Base-by-base conservation (phyloP, 176 grass and related monocot genomes). In the Dendrocalamus sinicus region DNA sequence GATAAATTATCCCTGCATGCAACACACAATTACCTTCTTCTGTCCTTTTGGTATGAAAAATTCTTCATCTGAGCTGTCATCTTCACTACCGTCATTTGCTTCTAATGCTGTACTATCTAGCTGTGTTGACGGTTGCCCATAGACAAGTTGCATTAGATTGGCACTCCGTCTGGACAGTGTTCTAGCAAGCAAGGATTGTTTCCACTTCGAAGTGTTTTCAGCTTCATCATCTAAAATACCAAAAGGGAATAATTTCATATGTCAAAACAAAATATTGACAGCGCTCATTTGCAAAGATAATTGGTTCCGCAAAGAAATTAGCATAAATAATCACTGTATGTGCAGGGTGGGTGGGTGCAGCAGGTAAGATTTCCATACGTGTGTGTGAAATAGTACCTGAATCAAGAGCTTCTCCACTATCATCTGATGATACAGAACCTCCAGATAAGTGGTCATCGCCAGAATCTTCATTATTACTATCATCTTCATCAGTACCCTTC, bases 111-210 rank as follows among this genome's bases (percentile, higher is more conserved):
- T 60, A 64, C 52, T 28, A 7, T 70, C 44, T 69, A 75, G 81
- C 77, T 85, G 89, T 10, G 80, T 81, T 80, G 73, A 83, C 61
- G 65, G 13, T 72, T 92, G 84, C 15, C 88, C 96, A 30, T 98
- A 98, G 16, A 99, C 93, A 88, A 91, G 86, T 83, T 94, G 93
- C 91, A 96, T 99, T 51, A 99, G 64, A 79, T 91, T 99, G 60
- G 72, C 86, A 92, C 80, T 90, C 62, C 73, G 88, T 79, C 47
- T 90, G 22, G 87, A 83, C 54, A 88, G 60, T 87, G 89, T 92
- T 65, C 86, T 94, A 40, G 69, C 90, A 82, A 95, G 81, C 76
- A 98, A 85, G 46, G 91, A 88, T 84, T 94, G 85, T 81, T 96
- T 99, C 96, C 96, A 99, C 67, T 96, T 99, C 9, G 93, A 92